Evolutionary conservation across 2,329 filamentous ascomycete genomes (phyloP).

Genomic region (Seiridium unicorne): DNA sequence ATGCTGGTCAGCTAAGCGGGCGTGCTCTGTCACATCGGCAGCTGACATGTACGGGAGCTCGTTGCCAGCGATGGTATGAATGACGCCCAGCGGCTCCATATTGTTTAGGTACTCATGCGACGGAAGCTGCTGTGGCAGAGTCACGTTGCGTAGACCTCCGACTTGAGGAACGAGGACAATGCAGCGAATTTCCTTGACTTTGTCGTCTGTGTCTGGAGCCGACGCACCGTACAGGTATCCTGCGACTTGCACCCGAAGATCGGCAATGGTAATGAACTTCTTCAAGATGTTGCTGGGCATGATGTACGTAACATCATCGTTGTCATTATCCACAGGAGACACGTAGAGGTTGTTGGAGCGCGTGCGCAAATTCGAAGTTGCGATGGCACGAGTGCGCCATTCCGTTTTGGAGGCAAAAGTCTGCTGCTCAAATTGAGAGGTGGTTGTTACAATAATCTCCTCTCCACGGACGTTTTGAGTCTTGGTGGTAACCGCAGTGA

Average conservation of each 20-base stretch:
- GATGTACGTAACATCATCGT: slow-evolving; percentile 91
- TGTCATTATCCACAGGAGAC: slow-evolving; percentile 87
- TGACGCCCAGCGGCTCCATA: slow-evolving; percentile 89
- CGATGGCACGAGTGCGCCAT: slow-evolving; percentile 95
- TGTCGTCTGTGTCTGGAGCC: slow-evolving; percentile 81
- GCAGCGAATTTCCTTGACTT: slow-evolving; percentile 94
- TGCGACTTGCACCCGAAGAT: slow-evolving; percentile 93
- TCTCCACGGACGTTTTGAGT: slow-evolving; percentile 96
- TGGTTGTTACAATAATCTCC: slow-evolving; percentile 97
- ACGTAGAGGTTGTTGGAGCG: slow-evolving; percentile 98
- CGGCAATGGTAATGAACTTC: slow-evolving; percentile 95
- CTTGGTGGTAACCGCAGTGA: slow-evolving; percentile 97
- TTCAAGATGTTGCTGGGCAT: slow-evolving; percentile 99
- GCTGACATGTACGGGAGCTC: slow-evolving; percentile 97
- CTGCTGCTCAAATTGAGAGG: slow-evolving; percentile 95
- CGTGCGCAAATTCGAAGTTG: slow-evolving; percentile 90
- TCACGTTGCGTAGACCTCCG: slow-evolving; percentile 86
- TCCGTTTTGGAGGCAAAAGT: slow-evolving; percentile 98
- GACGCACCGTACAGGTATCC: slow-evolving; percentile 94
- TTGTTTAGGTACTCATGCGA: slow-evolving; percentile 86
- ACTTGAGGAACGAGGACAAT: slow-evolving; percentile 98
- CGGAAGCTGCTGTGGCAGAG: slow-evolving; percentile 84
- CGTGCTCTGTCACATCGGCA: slow-evolving; percentile 90
- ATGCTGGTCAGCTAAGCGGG: slow-evolving; percentile 84
- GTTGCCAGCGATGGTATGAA: slow-evolving; percentile 93